phyloP scores from a whole-genome alignment of 345 rosid genomes.

The Dipteronia dyeriana region DNA sequence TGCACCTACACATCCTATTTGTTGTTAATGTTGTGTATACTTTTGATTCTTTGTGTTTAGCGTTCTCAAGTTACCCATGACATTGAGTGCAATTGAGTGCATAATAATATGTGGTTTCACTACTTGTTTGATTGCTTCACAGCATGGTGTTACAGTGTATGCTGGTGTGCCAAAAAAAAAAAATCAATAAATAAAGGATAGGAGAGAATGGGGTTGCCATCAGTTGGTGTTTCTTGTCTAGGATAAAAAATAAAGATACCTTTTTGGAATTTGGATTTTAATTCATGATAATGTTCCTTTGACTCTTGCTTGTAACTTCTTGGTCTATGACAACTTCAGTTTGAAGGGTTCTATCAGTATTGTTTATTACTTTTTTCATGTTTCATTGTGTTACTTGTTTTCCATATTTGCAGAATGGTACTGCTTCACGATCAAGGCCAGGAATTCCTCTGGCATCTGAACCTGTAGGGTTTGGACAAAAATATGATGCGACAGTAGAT shows the following conservation, averaged over 20 bases:
- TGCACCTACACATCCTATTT: background rate
- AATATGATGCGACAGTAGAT: conserved; percentile 81
- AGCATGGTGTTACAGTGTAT: background rate
- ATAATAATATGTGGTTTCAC: background rate
- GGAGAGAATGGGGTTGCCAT: background rate
- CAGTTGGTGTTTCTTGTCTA: background rate
- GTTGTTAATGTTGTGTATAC: background rate
- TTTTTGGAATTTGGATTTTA: background rate
- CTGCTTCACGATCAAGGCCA: conserved; percentile 50
- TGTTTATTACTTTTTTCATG: background rate
- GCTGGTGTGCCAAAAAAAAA: background rate
- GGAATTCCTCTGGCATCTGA: conserved; percentile 61
- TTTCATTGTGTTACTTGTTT: conserved; percentile 7
- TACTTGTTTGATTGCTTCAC: background rate
- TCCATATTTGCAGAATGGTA: conserved; percentile 55
- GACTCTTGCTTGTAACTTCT: background rate
- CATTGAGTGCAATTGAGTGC: background rate
- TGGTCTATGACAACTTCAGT: background rate
- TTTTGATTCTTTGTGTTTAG: background rate
- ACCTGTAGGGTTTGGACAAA: conserved; percentile 63
- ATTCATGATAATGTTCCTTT: background rate
- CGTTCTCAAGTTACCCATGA: background rate
- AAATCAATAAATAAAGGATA: background rate
- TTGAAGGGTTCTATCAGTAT: background rate
- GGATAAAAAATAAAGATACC: background rate